These are phyloP conservation scores for Naganishia randhawae DNA, from an alignment of 768 basidiomycete genomes.

Conservation along the genomic window DNA sequence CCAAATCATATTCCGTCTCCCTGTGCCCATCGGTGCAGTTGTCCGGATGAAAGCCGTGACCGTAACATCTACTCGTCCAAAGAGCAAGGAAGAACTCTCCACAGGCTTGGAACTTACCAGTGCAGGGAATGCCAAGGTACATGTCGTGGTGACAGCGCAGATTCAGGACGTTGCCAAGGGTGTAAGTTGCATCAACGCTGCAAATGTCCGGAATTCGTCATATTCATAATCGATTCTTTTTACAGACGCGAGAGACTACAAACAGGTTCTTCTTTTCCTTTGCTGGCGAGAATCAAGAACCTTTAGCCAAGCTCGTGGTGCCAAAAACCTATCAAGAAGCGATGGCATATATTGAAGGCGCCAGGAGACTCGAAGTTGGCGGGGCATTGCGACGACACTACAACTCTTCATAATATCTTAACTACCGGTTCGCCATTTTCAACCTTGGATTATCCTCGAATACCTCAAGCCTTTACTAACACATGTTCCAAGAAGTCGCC, in stretches of 20 bases:
- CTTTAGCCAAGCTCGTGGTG: slow-evolving; percentile 41
- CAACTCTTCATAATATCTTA: slow-evolving; percentile 26
- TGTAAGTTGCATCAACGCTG: slow-evolving; percentile 53
- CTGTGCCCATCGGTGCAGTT: slow-evolving; percentile 79
- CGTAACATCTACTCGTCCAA: slow-evolving; percentile 58
- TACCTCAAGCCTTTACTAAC: background rate
- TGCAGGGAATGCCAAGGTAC: slow-evolving; percentile 44
- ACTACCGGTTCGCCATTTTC: background rate
- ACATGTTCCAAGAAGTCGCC: slow-evolving; percentile 15
- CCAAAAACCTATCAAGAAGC: slow-evolving; percentile 58
- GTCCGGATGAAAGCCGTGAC: slow-evolving; percentile 69
- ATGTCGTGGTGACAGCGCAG: slow-evolving; percentile 48
- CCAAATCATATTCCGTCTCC: slow-evolving; percentile 70
- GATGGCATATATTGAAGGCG: slow-evolving; percentile 80
- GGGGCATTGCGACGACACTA: slow-evolving; percentile 60
- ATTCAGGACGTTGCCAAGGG: slow-evolving; percentile 59
- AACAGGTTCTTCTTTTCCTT: slow-evolving; percentile 40
- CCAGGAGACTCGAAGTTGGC: slow-evolving; percentile 67
- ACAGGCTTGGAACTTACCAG: slow-evolving; percentile 32
- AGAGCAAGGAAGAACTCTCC: slow-evolving; percentile 29
- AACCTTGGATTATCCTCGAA: background rate
- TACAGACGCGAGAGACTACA: slow-evolving; percentile 29
- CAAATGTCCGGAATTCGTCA: background rate
- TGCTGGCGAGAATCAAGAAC: slow-evolving; percentile 34
- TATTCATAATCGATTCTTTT: background rate